Evolutionary conservation across 1,284 basidiomycete genomes (phyloP).

Genomic region (Butyriboletus appendiculatus): DNA sequence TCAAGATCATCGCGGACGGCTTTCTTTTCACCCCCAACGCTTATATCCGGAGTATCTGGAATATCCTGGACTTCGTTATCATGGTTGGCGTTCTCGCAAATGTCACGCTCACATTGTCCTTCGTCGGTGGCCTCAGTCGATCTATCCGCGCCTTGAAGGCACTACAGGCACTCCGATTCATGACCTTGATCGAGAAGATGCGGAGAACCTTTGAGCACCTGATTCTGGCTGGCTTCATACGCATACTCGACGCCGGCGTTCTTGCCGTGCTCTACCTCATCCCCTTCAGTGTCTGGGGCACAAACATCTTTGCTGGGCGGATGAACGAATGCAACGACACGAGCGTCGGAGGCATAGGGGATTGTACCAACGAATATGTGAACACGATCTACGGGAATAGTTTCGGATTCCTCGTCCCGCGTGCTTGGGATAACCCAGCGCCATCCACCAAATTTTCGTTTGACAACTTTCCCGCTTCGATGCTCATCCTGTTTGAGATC

Average conservation of each 20-base stretch:
- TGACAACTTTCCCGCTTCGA: slow-evolving; percentile 83
- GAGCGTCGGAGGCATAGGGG: slow-evolving; percentile 52
- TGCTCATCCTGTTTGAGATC: slow-evolving; percentile 96
- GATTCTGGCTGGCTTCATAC: slow-evolving; percentile 83
- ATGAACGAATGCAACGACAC: slow-evolving; percentile 88
- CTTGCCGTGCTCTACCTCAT: slow-evolving; percentile 96
- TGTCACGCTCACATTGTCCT: slow-evolving; percentile 75
- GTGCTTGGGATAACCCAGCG: slow-evolving; percentile 87
- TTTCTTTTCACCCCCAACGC: slow-evolving; percentile 94
- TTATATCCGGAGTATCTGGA: slow-evolving; percentile 92
- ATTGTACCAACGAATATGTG: slow-evolving; percentile 80
- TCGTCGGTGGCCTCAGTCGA: slow-evolving; percentile 80
- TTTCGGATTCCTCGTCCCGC: slow-evolving; percentile 76
- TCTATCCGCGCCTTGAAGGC: slow-evolving; percentile 89
- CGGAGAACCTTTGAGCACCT: slow-evolving; percentile 91
- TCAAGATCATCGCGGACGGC: slow-evolving; percentile 94
- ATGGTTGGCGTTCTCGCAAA: slow-evolving; percentile 84
- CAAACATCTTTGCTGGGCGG: slow-evolving; percentile 89
- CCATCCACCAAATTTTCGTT: slow-evolving; percentile 89
- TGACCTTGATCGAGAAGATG: slow-evolving; percentile 88
- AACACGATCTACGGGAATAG: slow-evolving; percentile 55
- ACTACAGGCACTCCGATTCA: slow-evolving; percentile 85
- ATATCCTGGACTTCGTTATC: slow-evolving; percentile 88
- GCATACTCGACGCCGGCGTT: slow-evolving; percentile 89
- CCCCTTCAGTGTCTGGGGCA: slow-evolving; percentile 96